Percentiles rank a stretch among this genome's conserved stretches.
Conservation (phyloP, 2,329 filamentous ascomycete genomes). For the Alternaria viburni region DNA sequence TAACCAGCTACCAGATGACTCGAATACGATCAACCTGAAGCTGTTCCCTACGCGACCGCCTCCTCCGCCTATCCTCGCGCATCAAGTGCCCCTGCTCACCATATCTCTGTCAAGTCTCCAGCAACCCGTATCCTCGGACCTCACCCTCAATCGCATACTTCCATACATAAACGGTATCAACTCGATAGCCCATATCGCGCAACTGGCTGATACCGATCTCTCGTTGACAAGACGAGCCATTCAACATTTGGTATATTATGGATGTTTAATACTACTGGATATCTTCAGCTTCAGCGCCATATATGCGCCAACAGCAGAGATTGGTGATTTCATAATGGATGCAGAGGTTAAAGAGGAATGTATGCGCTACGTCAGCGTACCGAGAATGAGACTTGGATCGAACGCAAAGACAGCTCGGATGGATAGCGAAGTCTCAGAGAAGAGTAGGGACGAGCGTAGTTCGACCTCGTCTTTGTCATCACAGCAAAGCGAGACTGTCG, state of each 20-base stretch:
- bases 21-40: slow-evolving; percentile 96
- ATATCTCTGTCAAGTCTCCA: slow-evolving; percentile 52
- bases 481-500: slow-evolving; percentile 20
- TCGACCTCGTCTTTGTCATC: slow-evolving; percentile 35
- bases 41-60: slow-evolving; percentile 83
- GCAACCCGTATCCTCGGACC: slow-evolving; percentile 67
- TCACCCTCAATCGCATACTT: slow-evolving; percentile 80
- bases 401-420: slow-evolving; percentile 18
- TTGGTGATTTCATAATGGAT: slow-evolving; percentile 81
- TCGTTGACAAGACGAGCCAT: slow-evolving; percentile 85
- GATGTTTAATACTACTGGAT: slow-evolving; percentile 86
- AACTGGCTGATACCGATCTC: slow-evolving; percentile 83
- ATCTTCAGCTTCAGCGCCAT: slow-evolving; percentile 94
- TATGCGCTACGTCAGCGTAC: slow-evolving; percentile 72
- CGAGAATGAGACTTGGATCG: slow-evolving; percentile 40
- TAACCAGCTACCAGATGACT: slow-evolving; percentile 68
- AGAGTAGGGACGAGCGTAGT: slow-evolving; percentile 24
- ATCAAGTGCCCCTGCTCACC: slow-evolving; percentile 85
- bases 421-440: slow-evolving; percentile 25
- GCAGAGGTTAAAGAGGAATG: slow-evolving; percentile 84
- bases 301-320: slow-evolving; percentile 81
- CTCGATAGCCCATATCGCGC: slow-evolving; percentile 85
- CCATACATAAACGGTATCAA: slow-evolving; percentile 89
- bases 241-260: slow-evolving; percentile 90
- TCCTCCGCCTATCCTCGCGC: slow-evolving; percentile 79